These are phyloP conservation scores for Verticillium tricorpus DNA, from an alignment of 2,329 filamentous ascomycete species.

Conservation along the genomic window DNA sequence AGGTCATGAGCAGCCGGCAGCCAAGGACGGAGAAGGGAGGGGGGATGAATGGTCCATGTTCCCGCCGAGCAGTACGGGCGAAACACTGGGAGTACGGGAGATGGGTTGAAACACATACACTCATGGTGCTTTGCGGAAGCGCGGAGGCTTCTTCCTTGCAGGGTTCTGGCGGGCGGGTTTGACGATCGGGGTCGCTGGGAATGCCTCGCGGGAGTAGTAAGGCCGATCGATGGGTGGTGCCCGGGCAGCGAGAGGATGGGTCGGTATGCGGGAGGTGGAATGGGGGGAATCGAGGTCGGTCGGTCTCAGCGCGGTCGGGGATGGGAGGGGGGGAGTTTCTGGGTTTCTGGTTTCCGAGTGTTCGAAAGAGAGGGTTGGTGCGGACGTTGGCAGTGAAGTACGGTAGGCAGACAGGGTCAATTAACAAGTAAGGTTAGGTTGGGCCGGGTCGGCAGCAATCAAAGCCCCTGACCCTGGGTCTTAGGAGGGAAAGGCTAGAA, in stretches of 20 bases:
- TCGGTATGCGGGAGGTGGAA: constrained; percentile 1
- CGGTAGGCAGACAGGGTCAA: not conserved
- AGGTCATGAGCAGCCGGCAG: not conserved
- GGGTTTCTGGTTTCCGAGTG: not conserved
- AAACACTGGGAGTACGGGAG: constrained; percentile 17
- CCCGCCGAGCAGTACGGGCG: constrained; percentile 4
- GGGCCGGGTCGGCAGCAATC: not conserved
- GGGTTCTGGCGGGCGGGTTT: not conserved
- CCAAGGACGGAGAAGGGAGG: constrained; percentile 1
- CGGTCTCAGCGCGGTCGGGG: not conserved
- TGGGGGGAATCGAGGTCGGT: not conserved
- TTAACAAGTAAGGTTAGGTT: not conserved
- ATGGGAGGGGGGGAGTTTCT: not conserved
- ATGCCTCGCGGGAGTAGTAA: not conserved
- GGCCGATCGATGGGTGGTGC: not conserved
- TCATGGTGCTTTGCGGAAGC: constrained; percentile 34
- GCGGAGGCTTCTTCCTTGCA: constrained; percentile 15
- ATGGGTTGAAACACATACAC: constrained; percentile 38
- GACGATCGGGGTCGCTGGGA: not conserved
- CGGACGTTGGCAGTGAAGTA: not conserved
- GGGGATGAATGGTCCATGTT: not conserved
- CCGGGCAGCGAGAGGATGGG: not conserved
- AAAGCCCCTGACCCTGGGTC: not conserved
- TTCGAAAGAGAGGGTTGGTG: not conserved
- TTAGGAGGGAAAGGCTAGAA: not conserved